Evolutionary conservation across 106 monocot species (phyloP).

Genomic region (Dendrobium catenatum): DNA sequence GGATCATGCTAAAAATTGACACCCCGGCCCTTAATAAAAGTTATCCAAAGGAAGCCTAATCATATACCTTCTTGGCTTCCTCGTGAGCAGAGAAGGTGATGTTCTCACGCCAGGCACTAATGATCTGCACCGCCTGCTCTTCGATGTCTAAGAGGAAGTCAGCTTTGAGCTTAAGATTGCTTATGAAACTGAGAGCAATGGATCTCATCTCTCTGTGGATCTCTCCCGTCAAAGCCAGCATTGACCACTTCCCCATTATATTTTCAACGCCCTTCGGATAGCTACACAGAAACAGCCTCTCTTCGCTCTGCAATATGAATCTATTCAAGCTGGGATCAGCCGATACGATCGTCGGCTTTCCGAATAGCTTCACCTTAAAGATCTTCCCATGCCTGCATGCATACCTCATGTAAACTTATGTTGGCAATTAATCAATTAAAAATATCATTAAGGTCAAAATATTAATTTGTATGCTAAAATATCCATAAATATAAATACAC

Average conservation of each 20-base stretch:
- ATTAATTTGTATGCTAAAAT: no score
- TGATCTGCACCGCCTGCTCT: constrained; percentile 15
- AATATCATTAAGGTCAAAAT: no score
- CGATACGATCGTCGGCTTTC: constrained; percentile 35
- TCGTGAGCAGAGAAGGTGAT: constrained; percentile 16
- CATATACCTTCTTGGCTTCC: constrained; percentile 25
- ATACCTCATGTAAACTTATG: background rate
- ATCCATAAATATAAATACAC: no score
- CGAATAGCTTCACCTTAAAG: constrained; percentile 30
- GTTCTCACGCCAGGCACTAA: constrained; percentile 21
- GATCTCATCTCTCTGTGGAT: constrained; percentile 25
- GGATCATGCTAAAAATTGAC: no score
- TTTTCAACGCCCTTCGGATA: constrained; percentile 23
- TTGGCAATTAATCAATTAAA: background rate
- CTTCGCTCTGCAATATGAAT: constrained; percentile 38
- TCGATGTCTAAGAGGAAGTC: constrained; percentile 23
- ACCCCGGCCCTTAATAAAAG: no score
- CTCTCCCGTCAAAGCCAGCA: constrained; percentile 27
- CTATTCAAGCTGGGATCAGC: constrained; percentile 33
- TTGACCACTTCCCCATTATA: constrained; percentile 30
- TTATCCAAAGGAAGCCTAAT: no score
- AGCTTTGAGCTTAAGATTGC: constrained; percentile 12
- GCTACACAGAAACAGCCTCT: constrained; percentile 35
- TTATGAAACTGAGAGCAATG: constrained; percentile 29
- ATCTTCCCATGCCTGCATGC: constrained; percentile 33